These are phyloP conservation scores for Dothideomycetidae sp. DNA, from an alignment of 2,329 filamentous ascomycete genomes.

Conservation along the genomic window DNA sequence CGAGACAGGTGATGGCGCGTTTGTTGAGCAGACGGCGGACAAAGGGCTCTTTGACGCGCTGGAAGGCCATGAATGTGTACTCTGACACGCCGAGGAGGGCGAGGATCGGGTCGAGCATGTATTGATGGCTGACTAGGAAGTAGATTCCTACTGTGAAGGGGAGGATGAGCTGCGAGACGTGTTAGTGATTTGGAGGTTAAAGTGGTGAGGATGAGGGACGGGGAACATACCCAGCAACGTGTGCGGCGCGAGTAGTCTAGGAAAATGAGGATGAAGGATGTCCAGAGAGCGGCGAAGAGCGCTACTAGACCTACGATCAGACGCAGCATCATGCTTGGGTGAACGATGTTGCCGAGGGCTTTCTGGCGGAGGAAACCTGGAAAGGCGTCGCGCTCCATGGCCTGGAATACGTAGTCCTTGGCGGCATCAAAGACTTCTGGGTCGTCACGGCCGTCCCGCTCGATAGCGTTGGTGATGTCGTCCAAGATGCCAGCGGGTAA, in stretches of 20 bases:
- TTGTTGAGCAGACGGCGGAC: slow-evolving; percentile 74
- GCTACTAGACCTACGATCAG: slow-evolving; percentile 72
- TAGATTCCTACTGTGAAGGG: slow-evolving; percentile 90
- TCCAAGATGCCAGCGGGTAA: slow-evolving; percentile 76
- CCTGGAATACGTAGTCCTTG: slow-evolving; percentile 98
- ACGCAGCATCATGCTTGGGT: slow-evolving; percentile 72
- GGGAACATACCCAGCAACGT: slow-evolving; percentile 64
- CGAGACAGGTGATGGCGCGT: slow-evolving; percentile 66
- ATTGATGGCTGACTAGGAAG: slow-evolving; percentile 80
- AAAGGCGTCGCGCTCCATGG: slow-evolving; percentile 99
- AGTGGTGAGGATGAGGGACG: neutral
- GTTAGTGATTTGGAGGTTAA: too few species aligned
- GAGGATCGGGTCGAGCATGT: slow-evolving; percentile 83
- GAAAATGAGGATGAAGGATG: slow-evolving; percentile 85
- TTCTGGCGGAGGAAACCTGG: slow-evolving; percentile 91
- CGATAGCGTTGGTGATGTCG: slow-evolving; percentile 74
- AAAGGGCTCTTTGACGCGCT: slow-evolving; percentile 76
- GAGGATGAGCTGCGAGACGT: slow-evolving; percentile 62
- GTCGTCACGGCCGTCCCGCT: slow-evolving; percentile 83
- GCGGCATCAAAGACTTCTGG: slow-evolving; percentile 94
- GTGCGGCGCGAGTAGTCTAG: slow-evolving; percentile 60
- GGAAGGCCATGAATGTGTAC: slow-evolving; percentile 90
- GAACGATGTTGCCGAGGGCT: slow-evolving; percentile 88
- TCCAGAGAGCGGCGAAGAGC: slow-evolving; percentile 89
- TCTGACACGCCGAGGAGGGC: slow-evolving; percentile 84